Conservation (phyloP, 2,329 filamentous ascomycete species). For the Orbilia blumenaviensis region DNA sequence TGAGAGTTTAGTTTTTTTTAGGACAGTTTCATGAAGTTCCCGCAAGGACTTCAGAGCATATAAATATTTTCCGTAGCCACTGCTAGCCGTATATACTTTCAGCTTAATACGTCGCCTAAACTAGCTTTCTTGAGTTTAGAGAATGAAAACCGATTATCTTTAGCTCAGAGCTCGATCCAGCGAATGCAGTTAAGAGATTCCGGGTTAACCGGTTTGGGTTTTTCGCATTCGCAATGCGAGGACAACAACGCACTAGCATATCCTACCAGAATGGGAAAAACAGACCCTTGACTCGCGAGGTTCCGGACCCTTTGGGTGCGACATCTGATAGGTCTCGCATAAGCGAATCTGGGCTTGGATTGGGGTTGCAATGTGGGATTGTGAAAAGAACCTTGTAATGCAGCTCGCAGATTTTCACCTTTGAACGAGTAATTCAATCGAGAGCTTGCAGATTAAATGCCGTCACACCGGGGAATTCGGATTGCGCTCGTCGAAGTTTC, state of each 20-base stretch:
- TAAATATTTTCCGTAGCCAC: not conserved
- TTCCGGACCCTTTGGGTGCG: not conserved
- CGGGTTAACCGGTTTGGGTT: too few species aligned
- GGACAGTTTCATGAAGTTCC: conserved; percentile 8
- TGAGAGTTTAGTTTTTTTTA: not conserved
- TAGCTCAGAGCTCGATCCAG: not conserved
- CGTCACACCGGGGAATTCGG: conserved; percentile 39
- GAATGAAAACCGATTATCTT: not conserved
- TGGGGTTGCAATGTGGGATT: not conserved
- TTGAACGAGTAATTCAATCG: not conserved
- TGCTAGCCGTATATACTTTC: not conserved
- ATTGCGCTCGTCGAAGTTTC: not conserved
- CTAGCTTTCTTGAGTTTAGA: not conserved
- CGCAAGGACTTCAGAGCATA: not conserved
- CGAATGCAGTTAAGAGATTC: not conserved
- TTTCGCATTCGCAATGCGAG: conserved; percentile 19
- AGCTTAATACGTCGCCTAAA: not conserved
- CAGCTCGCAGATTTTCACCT: conserved; percentile 8
- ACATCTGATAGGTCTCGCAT: not conserved
- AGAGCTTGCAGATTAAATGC: conserved; percentile 2
- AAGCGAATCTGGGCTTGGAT: not conserved
- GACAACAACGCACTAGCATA: not conserved
- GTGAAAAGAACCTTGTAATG: not conserved
- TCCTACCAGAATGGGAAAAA: not conserved
- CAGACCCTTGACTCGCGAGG: too few species aligned